Conservation (phyloP, 75 land plant species). For the Cupressus sempervirens region DNA sequence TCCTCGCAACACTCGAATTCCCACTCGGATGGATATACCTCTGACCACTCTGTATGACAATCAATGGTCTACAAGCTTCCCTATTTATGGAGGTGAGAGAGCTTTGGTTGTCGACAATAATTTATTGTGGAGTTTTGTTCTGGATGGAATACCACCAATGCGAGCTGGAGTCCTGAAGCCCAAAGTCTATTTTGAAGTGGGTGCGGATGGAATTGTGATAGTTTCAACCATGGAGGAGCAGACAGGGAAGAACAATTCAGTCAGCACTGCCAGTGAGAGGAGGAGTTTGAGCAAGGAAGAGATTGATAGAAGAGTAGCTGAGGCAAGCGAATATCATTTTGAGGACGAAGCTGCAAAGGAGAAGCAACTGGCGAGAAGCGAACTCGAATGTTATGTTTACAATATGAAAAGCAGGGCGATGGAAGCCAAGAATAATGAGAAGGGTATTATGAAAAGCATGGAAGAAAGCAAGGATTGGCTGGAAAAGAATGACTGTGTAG, state of each 20-base stretch:
- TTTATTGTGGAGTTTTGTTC: constrained; percentile 7
- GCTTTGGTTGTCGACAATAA: constrained; percentile 15
- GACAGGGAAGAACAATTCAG: neutral
- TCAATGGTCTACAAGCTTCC: neutral
- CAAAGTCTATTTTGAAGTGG: constrained; percentile 15
- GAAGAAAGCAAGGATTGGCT: neutral
- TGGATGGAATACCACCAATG: neutral
- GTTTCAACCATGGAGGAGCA: constrained; percentile 6
- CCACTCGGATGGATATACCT: neutral
- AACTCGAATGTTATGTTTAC: neutral
- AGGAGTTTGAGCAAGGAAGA: neutral
- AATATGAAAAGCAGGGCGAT: neutral
- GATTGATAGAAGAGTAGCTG: neutral
- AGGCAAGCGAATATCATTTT: neutral
- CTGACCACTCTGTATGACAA: constrained; percentile 14
- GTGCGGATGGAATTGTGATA: constrained; percentile 23
- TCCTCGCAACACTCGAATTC: constrained; percentile 28
- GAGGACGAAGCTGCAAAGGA: neutral
- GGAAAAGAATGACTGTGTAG: too few species aligned
- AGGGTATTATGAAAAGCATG: neutral
- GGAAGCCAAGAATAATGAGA: neutral
- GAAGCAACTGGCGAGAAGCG: neutral
- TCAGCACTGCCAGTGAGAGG: neutral
- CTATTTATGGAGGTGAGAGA: constrained; percentile 24
- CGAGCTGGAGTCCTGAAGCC: neutral